Evolutionary conservation across 2,329 filamentous ascomycete genomes (phyloP), one percentile per base, ranked within the genome.

Genomic region (Metarhizium album): DNA sequence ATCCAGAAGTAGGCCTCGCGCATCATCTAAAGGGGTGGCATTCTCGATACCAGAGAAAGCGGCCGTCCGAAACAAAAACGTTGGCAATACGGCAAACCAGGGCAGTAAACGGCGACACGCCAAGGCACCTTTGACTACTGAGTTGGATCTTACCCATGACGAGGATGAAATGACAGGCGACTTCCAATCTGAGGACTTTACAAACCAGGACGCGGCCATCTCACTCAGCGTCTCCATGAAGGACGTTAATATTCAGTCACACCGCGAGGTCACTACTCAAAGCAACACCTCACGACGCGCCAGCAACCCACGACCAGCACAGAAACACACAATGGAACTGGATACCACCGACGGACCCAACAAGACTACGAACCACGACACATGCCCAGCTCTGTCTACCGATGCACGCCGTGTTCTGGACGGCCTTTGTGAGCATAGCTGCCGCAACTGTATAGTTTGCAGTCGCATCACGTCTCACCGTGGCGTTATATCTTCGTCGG

Each of bases 361-460:
- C 48, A 61, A 56, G 47, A 58, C 55, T 11, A 45, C 56, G 23
- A 60, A 61, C 38, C 60, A 57, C 49, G 62, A 66, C 43, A 57
- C 61, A 4, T 70, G 73, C 55, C 70, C 73, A n/a, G 66, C 69
- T 2, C 70, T 82, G 13, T 79, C 78, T 11, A 65, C 63, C 40
- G 71, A 75, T 51, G 77, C 77, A 48, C 74, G 73, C 38, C 73
- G 70, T 50, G 71, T 81, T 35, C 68, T 81, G 18, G 73, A 80
- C 52, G 66, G 65, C 43, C 68, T 81, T 24, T 78, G 74, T 57
- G 70, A 73, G 50, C 79, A 82, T 59, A 74, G 74, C 52, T 76
- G 74, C 56, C 65, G 68, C 50, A 80, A 81, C 64, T 82, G 79
- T 63, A 74, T 73, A 40, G 72, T 82, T 16, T 82, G 79, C 65